Conservation (phyloP, 441 rosid species). For the Populus hybrid region DNA sequence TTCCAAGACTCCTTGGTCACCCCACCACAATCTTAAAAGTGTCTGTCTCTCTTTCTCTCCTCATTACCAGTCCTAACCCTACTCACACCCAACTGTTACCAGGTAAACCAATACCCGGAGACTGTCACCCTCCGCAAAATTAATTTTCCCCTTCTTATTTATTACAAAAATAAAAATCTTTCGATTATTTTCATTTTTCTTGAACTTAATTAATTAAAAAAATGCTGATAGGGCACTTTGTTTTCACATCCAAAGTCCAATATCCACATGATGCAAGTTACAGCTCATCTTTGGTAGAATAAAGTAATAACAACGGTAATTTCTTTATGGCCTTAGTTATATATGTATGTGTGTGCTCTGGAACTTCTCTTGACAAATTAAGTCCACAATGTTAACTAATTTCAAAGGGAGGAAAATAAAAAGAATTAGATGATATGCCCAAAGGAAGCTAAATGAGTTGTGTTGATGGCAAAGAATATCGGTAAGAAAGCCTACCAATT, state of each 20-base stretch:
- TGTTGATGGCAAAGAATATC: not conserved
- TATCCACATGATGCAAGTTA: too few relatives aligned
- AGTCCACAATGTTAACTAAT: not conserved
- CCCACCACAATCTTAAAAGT: not conserved
- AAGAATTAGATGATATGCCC: not conserved
- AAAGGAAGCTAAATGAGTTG: not conserved
- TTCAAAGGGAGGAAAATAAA: not conserved
- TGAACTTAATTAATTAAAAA: not conserved
- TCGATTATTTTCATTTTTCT: too few relatives aligned
- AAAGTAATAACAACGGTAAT: not conserved
- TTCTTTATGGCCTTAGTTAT: not conserved
- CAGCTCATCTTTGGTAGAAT: not conserved
- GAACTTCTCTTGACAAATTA: not conserved
- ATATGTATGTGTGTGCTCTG: not conserved
- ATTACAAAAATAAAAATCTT: not conserved
- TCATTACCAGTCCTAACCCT: not conserved
- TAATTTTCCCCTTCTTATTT: not conserved
- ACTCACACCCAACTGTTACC: not conserved
- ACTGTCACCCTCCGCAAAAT: not conserved
- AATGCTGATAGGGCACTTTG: not conserved
- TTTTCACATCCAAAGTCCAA: not conserved
- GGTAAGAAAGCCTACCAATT: conserved; percentile 53
- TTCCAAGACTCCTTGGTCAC: not conserved
- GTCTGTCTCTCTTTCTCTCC: not conserved
- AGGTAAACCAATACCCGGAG: not conserved